phyloP scores from a whole-genome alignment of 2,329 filamentous ascomycete genomes.

The Elsinoe perseae region DNA sequence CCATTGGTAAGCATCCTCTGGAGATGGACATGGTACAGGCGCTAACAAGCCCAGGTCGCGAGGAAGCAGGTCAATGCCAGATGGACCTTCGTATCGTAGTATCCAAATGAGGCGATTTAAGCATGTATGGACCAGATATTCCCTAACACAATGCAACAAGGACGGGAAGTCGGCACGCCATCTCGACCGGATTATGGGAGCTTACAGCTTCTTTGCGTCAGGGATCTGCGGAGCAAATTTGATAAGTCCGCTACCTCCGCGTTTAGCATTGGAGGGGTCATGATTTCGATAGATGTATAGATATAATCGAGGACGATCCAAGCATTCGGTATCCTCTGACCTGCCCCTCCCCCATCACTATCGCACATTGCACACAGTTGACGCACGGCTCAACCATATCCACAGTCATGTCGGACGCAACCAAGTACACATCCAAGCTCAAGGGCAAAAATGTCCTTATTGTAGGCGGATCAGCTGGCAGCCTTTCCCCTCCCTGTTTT shows the following conservation, averaged over 20 bases:
- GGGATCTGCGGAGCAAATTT: neutral
- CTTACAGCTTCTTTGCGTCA: neutral
- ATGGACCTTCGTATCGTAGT: conserved; percentile 43
- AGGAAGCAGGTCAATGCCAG: conserved; percentile 61
- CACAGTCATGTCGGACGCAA: conserved; percentile 34
- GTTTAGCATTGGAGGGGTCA: neutral
- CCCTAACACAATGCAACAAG: neutral
- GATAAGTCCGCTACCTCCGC: neutral
- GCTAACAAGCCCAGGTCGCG: conserved; percentile 35
- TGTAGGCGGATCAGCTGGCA: conserved; percentile 49
- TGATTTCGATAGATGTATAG: neutral
- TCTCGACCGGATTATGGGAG: neutral
- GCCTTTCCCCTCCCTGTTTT: neutral
- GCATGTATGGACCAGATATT: too few species aligned
- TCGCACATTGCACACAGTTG: too few species aligned
- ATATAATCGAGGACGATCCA: too few species aligned
- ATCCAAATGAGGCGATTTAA: too few species aligned
- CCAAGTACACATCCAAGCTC: conserved; percentile 44
- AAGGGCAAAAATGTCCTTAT: conserved; percentile 46
- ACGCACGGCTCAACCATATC: neutral
- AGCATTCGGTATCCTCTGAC: too few species aligned
- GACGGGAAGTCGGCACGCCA: neutral
- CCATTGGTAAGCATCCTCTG: conserved; percentile 64
- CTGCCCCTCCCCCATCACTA: too few species aligned
- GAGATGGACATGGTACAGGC: neutral